Conservation (phyloP, 1,284 basidiomycete species). For the Inonotus hispidus region DNA sequence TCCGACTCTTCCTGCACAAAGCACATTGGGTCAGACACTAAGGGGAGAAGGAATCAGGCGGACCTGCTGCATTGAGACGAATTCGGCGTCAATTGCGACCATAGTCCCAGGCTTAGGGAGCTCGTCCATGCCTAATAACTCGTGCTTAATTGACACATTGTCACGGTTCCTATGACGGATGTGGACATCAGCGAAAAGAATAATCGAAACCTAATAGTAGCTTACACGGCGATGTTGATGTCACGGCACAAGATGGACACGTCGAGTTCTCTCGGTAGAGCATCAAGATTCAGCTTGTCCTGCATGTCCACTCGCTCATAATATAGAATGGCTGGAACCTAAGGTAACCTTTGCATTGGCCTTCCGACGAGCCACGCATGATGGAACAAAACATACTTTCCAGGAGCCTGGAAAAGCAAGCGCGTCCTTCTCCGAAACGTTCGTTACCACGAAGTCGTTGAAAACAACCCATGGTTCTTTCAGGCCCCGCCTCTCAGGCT, state of each 20-base stretch:
- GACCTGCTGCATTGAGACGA: constrained; percentile 93
- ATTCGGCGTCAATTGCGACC: constrained; percentile 96
- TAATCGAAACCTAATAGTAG: constrained; percentile 9
- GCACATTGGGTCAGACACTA: background rate
- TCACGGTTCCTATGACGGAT: constrained; percentile 63
- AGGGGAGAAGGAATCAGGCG: constrained; percentile 13
- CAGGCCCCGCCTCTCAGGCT: constrained; percentile 44
- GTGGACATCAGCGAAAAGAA: background rate
- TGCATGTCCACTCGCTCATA: constrained; percentile 72
- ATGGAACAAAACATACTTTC: constrained; percentile 59
- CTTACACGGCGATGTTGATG: constrained; percentile 80
- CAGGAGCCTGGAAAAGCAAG: constrained; percentile 84
- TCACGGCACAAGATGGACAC: constrained; percentile 77
- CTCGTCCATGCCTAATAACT: constrained; percentile 68
- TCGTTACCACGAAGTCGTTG: constrained; percentile 93
- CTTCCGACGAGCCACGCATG: background rate
- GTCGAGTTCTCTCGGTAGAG: constrained; percentile 67
- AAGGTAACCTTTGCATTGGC: constrained; percentile 5
- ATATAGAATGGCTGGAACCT: constrained; percentile 88
- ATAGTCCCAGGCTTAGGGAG: constrained; percentile 82
- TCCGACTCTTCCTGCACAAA: constrained; percentile 82
- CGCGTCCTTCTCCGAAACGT: constrained; percentile 81
- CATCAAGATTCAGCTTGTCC: constrained; percentile 55
- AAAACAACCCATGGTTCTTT: constrained; percentile 85
- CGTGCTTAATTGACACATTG: constrained; percentile 69